phyloP scores from a whole-genome alignment of 768 basidiomycete species.

The Psilocybe subaeruginosa region DNA sequence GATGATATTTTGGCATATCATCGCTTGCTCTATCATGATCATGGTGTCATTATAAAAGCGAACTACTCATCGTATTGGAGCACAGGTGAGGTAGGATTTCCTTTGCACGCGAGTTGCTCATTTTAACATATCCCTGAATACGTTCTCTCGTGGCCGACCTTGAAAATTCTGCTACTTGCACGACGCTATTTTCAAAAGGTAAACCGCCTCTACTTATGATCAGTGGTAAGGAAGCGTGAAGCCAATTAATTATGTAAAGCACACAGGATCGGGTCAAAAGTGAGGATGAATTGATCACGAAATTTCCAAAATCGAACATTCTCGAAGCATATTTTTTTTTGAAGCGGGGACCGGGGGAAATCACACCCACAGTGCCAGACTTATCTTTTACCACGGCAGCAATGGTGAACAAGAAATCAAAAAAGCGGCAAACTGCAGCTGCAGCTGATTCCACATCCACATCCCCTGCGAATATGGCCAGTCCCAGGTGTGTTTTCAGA shows the following conservation, averaged over 20 bases:
- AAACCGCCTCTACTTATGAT: too few species aligned
- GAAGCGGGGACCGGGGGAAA: background rate
- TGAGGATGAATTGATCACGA: background rate
- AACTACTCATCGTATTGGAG: too few species aligned
- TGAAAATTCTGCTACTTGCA: too few species aligned
- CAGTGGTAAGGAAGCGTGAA: too few species aligned
- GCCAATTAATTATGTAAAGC: background rate
- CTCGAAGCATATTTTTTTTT: background rate
- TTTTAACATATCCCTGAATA: too few species aligned
- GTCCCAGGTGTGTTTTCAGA: background rate
- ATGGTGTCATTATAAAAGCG: too few species aligned
- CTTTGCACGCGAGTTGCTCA: too few species aligned
- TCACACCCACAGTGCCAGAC: background rate
- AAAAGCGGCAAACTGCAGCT: constrained; percentile 8
- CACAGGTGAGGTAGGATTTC: too few species aligned
- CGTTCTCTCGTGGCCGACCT: too few species aligned
- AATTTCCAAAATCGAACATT: constrained; percentile 4
- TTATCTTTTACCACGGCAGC: constrained; percentile 5
- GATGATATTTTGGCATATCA: too few species aligned
- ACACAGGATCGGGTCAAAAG: background rate
- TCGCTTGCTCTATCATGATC: too few species aligned
- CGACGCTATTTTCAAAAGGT: too few species aligned
- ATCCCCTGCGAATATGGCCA: background rate
- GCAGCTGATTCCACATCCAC: constrained; percentile 8
- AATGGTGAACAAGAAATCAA: constrained; percentile 18